Base-by-base conservation (phyloP, 2,329 filamentous ascomycete species). In the Ceratocystis papillata region DNA sequence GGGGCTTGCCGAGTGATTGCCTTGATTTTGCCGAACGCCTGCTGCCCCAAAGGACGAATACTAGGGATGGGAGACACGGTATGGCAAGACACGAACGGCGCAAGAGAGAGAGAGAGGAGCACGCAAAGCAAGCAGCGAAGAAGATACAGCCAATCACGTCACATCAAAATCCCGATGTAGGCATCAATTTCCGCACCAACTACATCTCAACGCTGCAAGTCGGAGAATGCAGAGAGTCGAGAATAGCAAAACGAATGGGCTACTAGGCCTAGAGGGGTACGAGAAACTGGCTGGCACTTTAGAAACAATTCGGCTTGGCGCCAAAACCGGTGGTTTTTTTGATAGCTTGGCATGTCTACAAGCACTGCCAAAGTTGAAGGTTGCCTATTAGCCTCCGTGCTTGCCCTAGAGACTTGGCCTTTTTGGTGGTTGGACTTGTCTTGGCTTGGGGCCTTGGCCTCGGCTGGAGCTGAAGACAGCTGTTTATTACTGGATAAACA, bases 301-400 rank as follows among this genome's bases (percentile, higher is more conserved):
- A 59, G 55, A 59, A 59, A 59, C 55, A 59, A 59, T 59, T 59
- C 55, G 37, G 55, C 55, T 59, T 59, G 55, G 55, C 55, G 25
- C 20, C 25, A 37, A 3, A 6, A 7, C 12, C 8, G n/a, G n/a
- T 30, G 53, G 28, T 20, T 59, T 37, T 59, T 59, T 59, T 59
- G 55, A 59, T 59, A 59, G 55, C 55, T 59, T 59, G 28, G 55
- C 55, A 37, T 59, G 28, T 37, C 15, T n/a, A 10, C 25, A 17
- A 15, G 28, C 17, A 33, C 12, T 33, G 22, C 28, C 10, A n/a
- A 53, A n/a, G 6, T 53, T 53, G 48, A 53, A 53, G 53, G 55
- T 6, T 59, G 55, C 28, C 25, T 22, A 8, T 20, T 22, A 53
- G 10, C 22, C n/a, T 57, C 8, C 8, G 22, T 53, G 20, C 5